A percentile compares a stretch with the other conserved stretches of the same genome.
Evolutionary conservation across 345 rosid species (phyloP).

Genomic region (Rhizophora apiculata): DNA sequence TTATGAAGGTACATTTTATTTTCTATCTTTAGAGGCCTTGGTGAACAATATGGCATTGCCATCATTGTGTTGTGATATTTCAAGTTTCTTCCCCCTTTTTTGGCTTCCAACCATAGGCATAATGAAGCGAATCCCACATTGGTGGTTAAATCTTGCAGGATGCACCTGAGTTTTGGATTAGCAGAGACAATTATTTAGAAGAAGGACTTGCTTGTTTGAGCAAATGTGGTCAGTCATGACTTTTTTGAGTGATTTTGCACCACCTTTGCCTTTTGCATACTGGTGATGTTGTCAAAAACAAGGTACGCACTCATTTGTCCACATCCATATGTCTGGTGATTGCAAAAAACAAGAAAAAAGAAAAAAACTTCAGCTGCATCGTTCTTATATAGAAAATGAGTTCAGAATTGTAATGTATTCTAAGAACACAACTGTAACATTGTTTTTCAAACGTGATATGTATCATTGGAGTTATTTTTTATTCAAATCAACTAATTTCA

Average conservation of each 20-base stretch:
- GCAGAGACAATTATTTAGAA: constrained; percentile 83
- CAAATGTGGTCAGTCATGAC: constrained; percentile 63
- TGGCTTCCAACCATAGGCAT: not conserved
- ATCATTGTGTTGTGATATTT: not conserved
- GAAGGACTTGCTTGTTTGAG: constrained; percentile 75
- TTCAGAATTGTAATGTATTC: too few species aligned
- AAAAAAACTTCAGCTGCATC: too few species aligned
- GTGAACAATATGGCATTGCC: not conserved
- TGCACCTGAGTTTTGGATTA: constrained; percentile 96
- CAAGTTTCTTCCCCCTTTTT: not conserved
- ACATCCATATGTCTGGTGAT: too few species aligned
- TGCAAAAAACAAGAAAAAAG: too few species aligned
- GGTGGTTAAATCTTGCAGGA: constrained; percentile 49
- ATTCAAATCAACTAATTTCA: too few species aligned
- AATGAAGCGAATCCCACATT: constrained; percentile 3
- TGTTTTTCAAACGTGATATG: too few species aligned
- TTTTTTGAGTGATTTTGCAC: constrained; percentile 19
- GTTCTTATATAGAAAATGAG: too few species aligned
- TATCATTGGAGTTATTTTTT: too few species aligned
- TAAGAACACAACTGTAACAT: too few species aligned
- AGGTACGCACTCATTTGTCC: too few species aligned
- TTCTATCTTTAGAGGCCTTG: not conserved
- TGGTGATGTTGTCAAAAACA: too few species aligned
- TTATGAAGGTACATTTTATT: constrained; percentile 71
- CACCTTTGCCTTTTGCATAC: too few species aligned